Evolutionary conservation across 2,329 filamentous ascomycete genomes (phyloP).

Genomic region (Endocalyx cinctus): DNA sequence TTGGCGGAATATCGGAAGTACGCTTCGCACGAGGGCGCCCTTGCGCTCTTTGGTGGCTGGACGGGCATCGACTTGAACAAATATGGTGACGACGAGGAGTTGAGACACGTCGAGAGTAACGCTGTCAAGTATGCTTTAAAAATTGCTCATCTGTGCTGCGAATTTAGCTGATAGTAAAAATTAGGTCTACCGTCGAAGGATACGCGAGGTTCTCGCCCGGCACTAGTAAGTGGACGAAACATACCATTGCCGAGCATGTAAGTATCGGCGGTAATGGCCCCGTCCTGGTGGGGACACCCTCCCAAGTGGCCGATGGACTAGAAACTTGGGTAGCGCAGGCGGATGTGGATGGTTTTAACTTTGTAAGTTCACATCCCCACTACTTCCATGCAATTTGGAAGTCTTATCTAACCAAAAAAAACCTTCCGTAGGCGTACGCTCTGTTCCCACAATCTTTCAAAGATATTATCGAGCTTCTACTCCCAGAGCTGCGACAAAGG

Average conservation of each 20-base stretch:
- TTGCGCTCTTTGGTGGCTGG: slow-evolving; percentile 71
- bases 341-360: slow-evolving; percentile 71
- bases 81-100: slow-evolving; percentile 35
- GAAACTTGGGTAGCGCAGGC: slow-evolving; percentile 64
- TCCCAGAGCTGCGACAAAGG: slow-evolving; percentile 58
- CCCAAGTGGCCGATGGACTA: slow-evolving; percentile 62
- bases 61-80: slow-evolving; percentile 50
- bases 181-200: slow-evolving; percentile 49
- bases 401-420: background rate
- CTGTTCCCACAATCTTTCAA: slow-evolving; percentile 65
- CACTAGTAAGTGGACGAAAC: slow-evolving; percentile 67
- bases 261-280: slow-evolving; percentile 64
- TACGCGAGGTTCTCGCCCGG: slow-evolving; percentile 53
- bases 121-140: slow-evolving; percentile 30
- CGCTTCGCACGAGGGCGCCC: slow-evolving; percentile 57
- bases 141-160: background rate
- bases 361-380: slow-evolving; percentile 42
- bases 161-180: background rate
- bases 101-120: slow-evolving; percentile 35
- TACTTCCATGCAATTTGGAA: background rate
- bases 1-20: slow-evolving; percentile 57
- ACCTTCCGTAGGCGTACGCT: slow-evolving; percentile 48
- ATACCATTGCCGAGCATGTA: slow-evolving; percentile 63
- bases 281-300: slow-evolving; percentile 58
- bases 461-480: slow-evolving; percentile 60